Evolutionary conservation across 805 yeast genomes (phyloP).

Genomic region (Zygoascus bituminiphila): DNA sequence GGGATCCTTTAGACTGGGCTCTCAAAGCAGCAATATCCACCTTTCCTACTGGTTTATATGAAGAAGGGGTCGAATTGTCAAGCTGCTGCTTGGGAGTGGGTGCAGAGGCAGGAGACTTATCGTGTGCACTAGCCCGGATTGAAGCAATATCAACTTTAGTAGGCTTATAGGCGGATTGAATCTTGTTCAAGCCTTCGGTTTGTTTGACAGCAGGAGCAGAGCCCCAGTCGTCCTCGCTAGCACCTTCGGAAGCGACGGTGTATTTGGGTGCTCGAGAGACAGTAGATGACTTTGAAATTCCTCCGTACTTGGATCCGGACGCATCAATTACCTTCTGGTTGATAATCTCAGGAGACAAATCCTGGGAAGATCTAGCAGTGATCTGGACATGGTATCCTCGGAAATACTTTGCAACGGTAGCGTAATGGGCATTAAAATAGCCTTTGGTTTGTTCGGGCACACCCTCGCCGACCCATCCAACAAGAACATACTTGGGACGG

Average conservation of each 20-base stretch:
- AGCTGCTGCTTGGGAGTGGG: conserved; percentile 8
- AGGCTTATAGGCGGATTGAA: conserved; percentile 59
- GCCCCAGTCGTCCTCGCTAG: conserved; percentile 62
- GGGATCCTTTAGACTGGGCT: conserved; percentile 27
- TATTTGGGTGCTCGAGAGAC: conserved; percentile 29
- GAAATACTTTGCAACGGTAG: conserved; percentile 32
- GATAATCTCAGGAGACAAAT: conserved; percentile 71
- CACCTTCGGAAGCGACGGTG: conserved; percentile 27
- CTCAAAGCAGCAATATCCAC: conserved; percentile 42
- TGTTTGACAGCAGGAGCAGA: conserved; percentile 42
- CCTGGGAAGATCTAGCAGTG: conserved; percentile 92
- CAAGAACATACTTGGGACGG: conserved; percentile 71
- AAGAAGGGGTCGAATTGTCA: conserved; percentile 10
- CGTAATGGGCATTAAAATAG: conserved; percentile 35
- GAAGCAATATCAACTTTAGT: conserved; percentile 53
- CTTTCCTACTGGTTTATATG: conserved; percentile 55
- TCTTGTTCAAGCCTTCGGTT: conserved; percentile 27
- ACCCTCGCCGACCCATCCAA: conserved; percentile 94
- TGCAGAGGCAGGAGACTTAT: conserved; percentile 19
- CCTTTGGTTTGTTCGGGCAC: conserved; percentile 53
- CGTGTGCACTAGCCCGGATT: conserved; percentile 37
- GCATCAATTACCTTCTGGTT: conserved; percentile 75
- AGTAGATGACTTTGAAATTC: conserved; percentile 35
- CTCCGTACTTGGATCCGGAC: conserved; percentile 84
- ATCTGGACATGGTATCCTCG: conserved; percentile 89